These are phyloP conservation scores for Suhomyces taliae DNA, from an alignment of 1,139 yeast genomes.

Conservation along the genomic window DNA sequence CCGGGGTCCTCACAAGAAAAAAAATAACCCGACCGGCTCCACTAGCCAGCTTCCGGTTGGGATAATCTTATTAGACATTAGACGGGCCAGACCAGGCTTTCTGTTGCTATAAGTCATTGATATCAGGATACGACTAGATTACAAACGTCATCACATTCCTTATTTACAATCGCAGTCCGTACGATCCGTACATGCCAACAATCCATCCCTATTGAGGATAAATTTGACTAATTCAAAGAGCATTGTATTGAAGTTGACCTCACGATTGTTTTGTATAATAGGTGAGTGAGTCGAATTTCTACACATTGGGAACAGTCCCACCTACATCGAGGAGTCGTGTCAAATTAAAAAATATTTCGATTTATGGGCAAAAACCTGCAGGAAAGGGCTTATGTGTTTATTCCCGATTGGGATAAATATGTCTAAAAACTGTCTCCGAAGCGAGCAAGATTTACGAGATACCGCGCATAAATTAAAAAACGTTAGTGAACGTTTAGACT, in stretches of 20 bases:
- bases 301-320: background rate
- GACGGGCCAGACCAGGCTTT: no score
- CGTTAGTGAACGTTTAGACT: conserved; percentile 2
- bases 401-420: conserved; percentile 2
- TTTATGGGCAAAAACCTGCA: background rate
- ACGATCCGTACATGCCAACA: background rate
- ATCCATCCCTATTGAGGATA: conserved; percentile 1
- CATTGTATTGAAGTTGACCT: background rate
- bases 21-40: no score
- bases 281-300: background rate
- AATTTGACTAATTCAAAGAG: background rate
- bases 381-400: background rate
- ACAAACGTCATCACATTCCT: no score
- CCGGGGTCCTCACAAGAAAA: no score
- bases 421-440: conserved; percentile 6
- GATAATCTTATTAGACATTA: no score
- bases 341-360: background rate
- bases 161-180: no score
- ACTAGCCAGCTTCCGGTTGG: no score
- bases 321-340: conserved; percentile 1
- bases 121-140: no score
- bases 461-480: conserved; percentile 3
- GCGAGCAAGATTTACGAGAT: conserved; percentile 4
- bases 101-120: no score
- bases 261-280: background rate